Conservation (phyloP, 23 red algal genomes). For the Gracilaria caudata region DNA sequence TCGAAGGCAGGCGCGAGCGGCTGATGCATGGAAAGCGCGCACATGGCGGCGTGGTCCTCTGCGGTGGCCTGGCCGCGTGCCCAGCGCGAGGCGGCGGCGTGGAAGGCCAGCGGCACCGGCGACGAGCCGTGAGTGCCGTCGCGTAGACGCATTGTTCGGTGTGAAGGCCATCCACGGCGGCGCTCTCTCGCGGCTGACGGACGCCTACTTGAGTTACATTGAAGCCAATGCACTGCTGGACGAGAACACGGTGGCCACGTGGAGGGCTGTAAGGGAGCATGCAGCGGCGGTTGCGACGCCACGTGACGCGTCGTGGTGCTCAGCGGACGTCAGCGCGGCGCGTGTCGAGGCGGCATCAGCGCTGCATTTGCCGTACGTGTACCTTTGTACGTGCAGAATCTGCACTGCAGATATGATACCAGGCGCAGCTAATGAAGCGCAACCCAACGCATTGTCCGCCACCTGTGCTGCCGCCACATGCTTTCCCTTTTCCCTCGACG, state of each 20-base stretch:
- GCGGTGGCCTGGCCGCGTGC: slow-evolving; percentile 13
- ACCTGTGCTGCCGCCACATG: not conserved
- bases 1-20: slow-evolving; percentile 19
- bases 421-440: not conserved
- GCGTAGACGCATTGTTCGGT: not conserved
- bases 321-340: not conserved
- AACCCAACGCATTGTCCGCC: not conserved
- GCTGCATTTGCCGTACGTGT: not conserved
- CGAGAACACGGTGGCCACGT: not conserved
- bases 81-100: slow-evolving; percentile 31
- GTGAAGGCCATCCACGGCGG: not conserved
- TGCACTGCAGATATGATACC: too few species aligned
- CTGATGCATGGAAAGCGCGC: not conserved
- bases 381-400: too few species aligned
- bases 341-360: too few species aligned
- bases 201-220: not conserved
- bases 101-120: not conserved
- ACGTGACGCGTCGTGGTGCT: not conserved
- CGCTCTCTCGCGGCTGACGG: not conserved
- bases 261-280: not conserved
- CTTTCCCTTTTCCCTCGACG: not conserved
- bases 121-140: not conserved
- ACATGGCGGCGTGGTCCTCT: slow-evolving; percentile 21
- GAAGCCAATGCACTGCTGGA: not conserved
- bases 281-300: slow-evolving; percentile 3